These are phyloP conservation scores for Neocatenulostroma microsporum DNA, from an alignment of 2,329 filamentous ascomycete genomes.

Conservation along the genomic window DNA sequence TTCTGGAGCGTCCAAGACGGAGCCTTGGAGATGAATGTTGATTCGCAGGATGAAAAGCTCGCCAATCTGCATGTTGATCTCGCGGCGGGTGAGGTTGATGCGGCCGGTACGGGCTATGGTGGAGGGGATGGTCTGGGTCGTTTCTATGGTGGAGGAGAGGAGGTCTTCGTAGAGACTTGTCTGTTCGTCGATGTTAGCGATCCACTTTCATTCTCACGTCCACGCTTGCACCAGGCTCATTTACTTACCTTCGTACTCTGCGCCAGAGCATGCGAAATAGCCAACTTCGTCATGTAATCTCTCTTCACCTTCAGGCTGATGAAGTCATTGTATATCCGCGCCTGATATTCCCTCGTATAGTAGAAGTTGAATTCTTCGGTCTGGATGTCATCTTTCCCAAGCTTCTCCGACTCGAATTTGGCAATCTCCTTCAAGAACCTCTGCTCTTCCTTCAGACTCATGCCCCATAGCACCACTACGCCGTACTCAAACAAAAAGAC, in stretches of 20 bases:
- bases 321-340: slow-evolving; percentile 98
- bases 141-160: slow-evolving; percentile 85
- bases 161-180: slow-evolving; percentile 95
- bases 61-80: slow-evolving; percentile 99
- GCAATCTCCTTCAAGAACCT: slow-evolving; percentile 87
- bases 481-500: slow-evolving; percentile 96
- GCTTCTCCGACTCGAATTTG: slow-evolving; percentile 88
- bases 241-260: slow-evolving; percentile 77
- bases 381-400: slow-evolving; percentile 81
- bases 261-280: slow-evolving; percentile 89
- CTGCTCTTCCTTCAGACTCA: slow-evolving; percentile 82
- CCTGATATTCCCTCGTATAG: slow-evolving; percentile 95
- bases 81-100: slow-evolving; percentile 74
- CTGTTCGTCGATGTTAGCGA: slow-evolving; percentile 31
- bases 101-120: slow-evolving; percentile 90
- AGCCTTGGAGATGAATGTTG: slow-evolving; percentile 96
- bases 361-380: slow-evolving; percentile 99
- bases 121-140: slow-evolving; percentile 84
- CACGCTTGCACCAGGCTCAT: background rate
- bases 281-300: slow-evolving; percentile 97
- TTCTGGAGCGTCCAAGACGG: slow-evolving; percentile 91
- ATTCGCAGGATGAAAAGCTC: slow-evolving; percentile 96
- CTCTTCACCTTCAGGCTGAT: slow-evolving; percentile 89
- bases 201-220: background rate
- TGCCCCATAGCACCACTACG: slow-evolving; percentile 97